Evolutionary conservation across 441 rosid species (phyloP).

Genomic region (Pelargonium myrrhifolium): DNA sequence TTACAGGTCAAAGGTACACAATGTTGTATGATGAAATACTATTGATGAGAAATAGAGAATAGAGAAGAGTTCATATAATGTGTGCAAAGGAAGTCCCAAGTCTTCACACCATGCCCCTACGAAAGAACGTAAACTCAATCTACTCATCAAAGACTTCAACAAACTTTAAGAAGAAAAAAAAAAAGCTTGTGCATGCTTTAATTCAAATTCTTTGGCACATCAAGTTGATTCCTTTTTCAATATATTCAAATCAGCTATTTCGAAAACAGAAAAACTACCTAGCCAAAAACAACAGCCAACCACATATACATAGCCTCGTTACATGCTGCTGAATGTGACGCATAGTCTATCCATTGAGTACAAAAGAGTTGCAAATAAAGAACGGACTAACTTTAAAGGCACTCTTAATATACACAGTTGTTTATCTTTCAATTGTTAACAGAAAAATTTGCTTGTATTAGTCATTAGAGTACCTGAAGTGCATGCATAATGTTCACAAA

Average conservation of each 20-base stretch:
- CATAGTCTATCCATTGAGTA: neutral
- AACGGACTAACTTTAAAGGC: neutral
- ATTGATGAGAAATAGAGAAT: neutral
- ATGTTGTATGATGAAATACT: neutral
- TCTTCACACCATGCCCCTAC: too few relatives aligned
- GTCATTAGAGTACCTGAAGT: constrained; percentile 54
- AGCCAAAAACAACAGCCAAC: neutral
- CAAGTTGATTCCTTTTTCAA: neutral
- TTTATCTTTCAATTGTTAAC: neutral
- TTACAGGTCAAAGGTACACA: too few relatives aligned
- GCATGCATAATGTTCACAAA: constrained; percentile 64
- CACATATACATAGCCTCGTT: neutral
- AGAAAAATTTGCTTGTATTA: neutral
- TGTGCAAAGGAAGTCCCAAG: too few relatives aligned
- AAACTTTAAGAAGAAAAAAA: neutral
- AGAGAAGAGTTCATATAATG: too few relatives aligned
- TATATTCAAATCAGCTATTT: neutral
- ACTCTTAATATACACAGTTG: neutral
- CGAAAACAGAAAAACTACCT: neutral
- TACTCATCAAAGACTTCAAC: neutral
- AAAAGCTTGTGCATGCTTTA: neutral
- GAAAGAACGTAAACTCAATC: too few relatives aligned
- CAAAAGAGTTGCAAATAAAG: neutral
- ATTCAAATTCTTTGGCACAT: neutral
- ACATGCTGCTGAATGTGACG: neutral